Conservation (phyloP, 2,329 filamentous ascomycete species). For the Berkeleyomyces rouxiae region DNA sequence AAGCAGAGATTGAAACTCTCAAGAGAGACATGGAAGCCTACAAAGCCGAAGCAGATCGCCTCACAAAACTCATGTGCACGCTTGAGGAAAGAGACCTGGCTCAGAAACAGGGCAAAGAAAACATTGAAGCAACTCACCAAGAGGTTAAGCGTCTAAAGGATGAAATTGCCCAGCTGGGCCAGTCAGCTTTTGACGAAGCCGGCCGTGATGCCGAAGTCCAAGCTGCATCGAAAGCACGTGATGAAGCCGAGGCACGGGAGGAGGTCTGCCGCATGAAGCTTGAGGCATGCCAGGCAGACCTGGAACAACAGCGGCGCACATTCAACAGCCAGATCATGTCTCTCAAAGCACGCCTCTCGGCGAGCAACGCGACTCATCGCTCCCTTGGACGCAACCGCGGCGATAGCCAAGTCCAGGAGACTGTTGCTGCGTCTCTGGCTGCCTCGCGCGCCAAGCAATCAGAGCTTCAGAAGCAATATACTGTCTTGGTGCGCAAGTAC, state of each 20-base stretch:
- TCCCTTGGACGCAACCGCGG: conserved; percentile 16
- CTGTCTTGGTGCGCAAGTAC: conserved; percentile 34
- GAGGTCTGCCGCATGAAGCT: conserved; percentile 44
- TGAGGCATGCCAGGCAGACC: conserved; percentile 30
- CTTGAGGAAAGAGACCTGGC: conserved; percentile 52
- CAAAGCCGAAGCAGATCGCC: conserved; percentile 43
- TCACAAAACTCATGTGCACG: conserved; percentile 49
- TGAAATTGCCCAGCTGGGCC: conserved; percentile 43
- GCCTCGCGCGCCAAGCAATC: conserved; percentile 37
- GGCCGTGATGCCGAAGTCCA: conserved; percentile 45
- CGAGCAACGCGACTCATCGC: conserved; percentile 18
- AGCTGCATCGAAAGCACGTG: conserved; percentile 38
- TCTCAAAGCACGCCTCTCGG: conserved; percentile 28
- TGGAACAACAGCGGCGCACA: conserved; percentile 25
- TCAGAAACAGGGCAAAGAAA: conserved; percentile 45
- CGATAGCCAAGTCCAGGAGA: background rate
- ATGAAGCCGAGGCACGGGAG: conserved; percentile 40
- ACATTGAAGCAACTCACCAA: conserved; percentile 41
- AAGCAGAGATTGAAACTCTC: conserved; percentile 37
- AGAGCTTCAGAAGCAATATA: conserved; percentile 36
- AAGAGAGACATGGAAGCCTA: conserved; percentile 40
- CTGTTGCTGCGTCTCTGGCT: conserved; percentile 23
- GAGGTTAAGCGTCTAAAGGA: conserved; percentile 43
- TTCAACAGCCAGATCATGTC: conserved; percentile 33
- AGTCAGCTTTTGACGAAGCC: conserved; percentile 45